Evolutionary conservation across 805 yeast species (phyloP), one percentile per base, ranked within the genome.

Genomic region (Debaryomyces castellii): DNA sequence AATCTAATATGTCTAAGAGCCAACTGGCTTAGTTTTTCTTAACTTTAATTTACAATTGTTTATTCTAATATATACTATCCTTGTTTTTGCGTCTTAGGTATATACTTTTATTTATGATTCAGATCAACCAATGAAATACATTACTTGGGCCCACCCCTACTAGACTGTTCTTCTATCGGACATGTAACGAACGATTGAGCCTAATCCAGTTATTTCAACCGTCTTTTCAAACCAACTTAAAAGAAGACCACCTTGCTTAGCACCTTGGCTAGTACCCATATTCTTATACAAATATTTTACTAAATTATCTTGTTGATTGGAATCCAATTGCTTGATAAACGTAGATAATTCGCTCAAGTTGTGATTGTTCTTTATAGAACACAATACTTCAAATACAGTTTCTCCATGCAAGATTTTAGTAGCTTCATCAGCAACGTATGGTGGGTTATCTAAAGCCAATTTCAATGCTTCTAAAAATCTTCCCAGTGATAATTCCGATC

Each of bases 181-280:
- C 66, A 90, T 76, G 65, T 82, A 90, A 55, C 96, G 82, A 41
- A 87, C 87, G 54, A 94, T 84, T 36, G 96, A 87, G 10, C 96
- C 96, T 60, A 86, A 83, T 16, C 98, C 98, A 12, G 91, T 81
- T 17, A 80, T 70, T 50, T 86, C 95, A 30, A 89, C 83, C 16
- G 92, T 80, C 67, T 89, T 90, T 55, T 92, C 97, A 62, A 85
- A 89, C 99, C 99, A 94, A 25, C 85, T 81, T 55, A 94, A 78
- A 54, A 94, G 66, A 39, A 85, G 76, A 39, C 96, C 96, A 16
- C 97, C 96, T 51, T 85, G 89, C 57, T 85, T 87, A 52, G 89
- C 88, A 9, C 94, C 91, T 53, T 81, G 83, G 24, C 83, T 77
- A 9, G 83, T 69, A 38, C 83, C 72, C 96, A 94, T 89, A 24